A percentile compares a stretch with the other conserved stretches of the same genome.
phyloP scores from a whole-genome alignment of 305 asterid species.

The Plantago coronopus region DNA sequence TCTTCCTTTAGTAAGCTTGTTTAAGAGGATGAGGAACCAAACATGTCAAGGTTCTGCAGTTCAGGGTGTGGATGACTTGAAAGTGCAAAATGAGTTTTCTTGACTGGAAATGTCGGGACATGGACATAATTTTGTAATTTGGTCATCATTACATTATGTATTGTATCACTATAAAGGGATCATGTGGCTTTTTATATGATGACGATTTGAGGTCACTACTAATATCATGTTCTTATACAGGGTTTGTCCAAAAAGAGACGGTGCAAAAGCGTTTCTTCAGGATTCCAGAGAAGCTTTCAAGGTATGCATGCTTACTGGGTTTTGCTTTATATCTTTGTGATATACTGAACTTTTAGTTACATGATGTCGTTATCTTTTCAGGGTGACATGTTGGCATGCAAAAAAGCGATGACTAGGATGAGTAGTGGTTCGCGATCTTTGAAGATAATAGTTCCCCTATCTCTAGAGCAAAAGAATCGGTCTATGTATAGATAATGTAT shows the following conservation, averaged over 20 bases:
- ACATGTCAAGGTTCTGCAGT: too few species aligned
- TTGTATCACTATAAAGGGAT: not conserved
- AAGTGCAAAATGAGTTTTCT: too few species aligned
- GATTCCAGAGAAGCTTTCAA: conserved; percentile 41
- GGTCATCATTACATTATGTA: not conserved
- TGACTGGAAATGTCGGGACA: too few species aligned
- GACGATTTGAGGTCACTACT: conserved; percentile 2
- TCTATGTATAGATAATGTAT: not conserved
- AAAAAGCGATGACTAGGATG: not conserved
- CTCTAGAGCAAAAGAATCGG: not conserved
- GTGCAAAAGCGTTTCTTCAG: conserved; percentile 63
- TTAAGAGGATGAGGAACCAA: too few species aligned
- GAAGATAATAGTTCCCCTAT: conserved; percentile 3
- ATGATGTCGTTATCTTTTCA: not conserved
- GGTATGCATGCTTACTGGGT: conserved; percentile 23
- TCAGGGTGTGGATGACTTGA: too few species aligned
- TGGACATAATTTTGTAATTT: too few species aligned
- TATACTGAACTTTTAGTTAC: not conserved
- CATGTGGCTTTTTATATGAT: not conserved
- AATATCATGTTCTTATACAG: conserved; percentile 23
- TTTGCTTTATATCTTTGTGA: not conserved
- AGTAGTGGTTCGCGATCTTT: not conserved
- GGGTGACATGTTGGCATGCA: not conserved
- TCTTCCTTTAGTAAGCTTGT: too few species aligned
- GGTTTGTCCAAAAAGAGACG: conserved; percentile 54